Evolutionary conservation across 306 rosid species (phyloP).

Genomic region (Pueraria montana): DNA sequence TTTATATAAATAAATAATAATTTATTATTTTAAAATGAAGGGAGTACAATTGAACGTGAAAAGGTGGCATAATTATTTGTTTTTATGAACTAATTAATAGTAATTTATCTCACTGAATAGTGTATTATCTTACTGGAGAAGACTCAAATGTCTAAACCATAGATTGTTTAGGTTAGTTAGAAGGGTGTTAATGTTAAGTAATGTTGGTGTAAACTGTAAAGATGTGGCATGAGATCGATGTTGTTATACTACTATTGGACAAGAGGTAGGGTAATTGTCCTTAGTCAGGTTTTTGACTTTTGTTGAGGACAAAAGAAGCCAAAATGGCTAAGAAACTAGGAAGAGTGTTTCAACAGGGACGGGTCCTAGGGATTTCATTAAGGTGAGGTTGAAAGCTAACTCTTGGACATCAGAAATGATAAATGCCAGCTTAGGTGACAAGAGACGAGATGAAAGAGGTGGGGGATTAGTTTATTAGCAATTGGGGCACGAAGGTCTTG

Average conservation of each 20-base stretch:
- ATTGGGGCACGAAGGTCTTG: not conserved
- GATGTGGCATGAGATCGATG: not conserved
- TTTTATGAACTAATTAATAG: too few relatives aligned
- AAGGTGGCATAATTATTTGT: too few relatives aligned
- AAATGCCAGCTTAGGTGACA: not conserved
- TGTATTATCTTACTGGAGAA: too few relatives aligned
- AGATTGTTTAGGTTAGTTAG: too few relatives aligned
- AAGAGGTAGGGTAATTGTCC: not conserved
- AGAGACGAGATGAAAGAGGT: slow-evolving; percentile 19
- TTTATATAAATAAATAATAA: too few relatives aligned
- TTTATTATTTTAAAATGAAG: too few relatives aligned
- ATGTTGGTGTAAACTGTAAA: too few relatives aligned
- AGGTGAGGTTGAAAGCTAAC: slow-evolving; percentile 12
- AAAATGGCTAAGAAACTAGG: not conserved
- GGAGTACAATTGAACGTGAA: too few relatives aligned
- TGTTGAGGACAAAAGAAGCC: not conserved
- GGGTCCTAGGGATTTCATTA: not conserved
- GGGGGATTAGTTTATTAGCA: not conserved
- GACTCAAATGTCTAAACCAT: too few relatives aligned
- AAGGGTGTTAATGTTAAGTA: too few relatives aligned
- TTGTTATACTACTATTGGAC: not conserved
- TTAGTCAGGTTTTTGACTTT: not conserved
- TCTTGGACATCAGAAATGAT: not conserved
- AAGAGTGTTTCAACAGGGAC: slow-evolving; percentile 10
- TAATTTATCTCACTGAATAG: too few relatives aligned